Evolutionary conservation across 441 rosid species (phyloP).

Genomic region (Dalechampia spathulata): DNA sequence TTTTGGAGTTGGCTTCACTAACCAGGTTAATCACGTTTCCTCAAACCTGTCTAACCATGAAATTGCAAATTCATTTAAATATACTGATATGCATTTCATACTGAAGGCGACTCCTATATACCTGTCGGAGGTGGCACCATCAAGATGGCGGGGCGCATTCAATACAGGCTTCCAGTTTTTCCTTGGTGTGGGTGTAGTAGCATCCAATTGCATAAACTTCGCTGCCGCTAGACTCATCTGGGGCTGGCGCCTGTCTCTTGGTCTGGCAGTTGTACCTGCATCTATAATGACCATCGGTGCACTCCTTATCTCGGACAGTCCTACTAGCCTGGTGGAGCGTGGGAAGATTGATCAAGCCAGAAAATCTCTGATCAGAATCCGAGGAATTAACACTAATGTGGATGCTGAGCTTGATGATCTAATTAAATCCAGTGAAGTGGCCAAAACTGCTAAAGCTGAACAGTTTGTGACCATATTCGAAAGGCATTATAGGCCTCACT

Average conservation of each 20-base stretch:
- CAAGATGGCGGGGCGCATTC: conserved; percentile 83
- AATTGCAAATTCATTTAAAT: neutral
- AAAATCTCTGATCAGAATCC: conserved; percentile 37
- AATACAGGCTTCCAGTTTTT: conserved; percentile 67
- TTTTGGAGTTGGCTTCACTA: conserved; percentile 85
- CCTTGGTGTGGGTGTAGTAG: conserved; percentile 57
- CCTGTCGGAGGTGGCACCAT: conserved; percentile 69
- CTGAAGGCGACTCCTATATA: conserved; percentile 70
- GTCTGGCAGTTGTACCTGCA: conserved; percentile 63
- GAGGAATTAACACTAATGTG: conserved; percentile 35
- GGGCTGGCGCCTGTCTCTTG: conserved; percentile 85
- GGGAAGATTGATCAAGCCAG: conserved; percentile 54
- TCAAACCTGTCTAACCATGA: neutral
- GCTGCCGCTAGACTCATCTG: conserved; percentile 39
- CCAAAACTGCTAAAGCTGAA: conserved; percentile 34
- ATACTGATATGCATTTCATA: too few species aligned
- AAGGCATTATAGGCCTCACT: conserved; percentile 63
- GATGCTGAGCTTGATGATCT: conserved; percentile 50
- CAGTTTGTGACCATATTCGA: conserved; percentile 50
- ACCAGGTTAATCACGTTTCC: conserved; percentile 35
- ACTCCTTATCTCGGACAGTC: conserved; percentile 60
- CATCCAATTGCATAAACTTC: conserved; percentile 52
- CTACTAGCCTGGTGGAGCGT: conserved; percentile 59
- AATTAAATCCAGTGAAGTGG: conserved; percentile 36
- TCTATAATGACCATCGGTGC: conserved; percentile 59